phyloP scores from a whole-genome alignment of 78 protist species.

The Dictyostelium capitatum region DNA sequence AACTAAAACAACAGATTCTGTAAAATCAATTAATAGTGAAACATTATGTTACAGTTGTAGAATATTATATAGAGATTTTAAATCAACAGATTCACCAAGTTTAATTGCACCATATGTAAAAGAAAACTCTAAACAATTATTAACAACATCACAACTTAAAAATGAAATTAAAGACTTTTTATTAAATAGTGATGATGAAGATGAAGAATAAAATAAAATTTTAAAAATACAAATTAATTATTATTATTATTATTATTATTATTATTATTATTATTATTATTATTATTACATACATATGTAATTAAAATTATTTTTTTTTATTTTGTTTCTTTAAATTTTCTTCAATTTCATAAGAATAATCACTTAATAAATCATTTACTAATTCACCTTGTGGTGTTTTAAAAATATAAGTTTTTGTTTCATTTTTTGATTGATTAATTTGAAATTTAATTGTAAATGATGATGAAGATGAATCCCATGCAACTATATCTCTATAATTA shows the following conservation, averaged over 20 bases:
- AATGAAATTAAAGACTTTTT: conserved; percentile 76
- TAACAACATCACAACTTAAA: conserved; percentile 15
- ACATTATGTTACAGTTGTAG: conserved; percentile 78
- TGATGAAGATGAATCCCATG: conserved; percentile 41
- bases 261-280: no score
- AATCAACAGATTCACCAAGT: background rate
- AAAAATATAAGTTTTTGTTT: conserved; percentile 39
- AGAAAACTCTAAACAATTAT: conserved; percentile 29
- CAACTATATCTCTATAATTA: conserved; percentile 54
- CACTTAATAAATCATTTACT: conserved; percentile 49
- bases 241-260: no score
- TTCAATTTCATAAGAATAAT: conserved; percentile 66
- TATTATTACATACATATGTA: no score
- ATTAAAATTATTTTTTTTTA: no score
- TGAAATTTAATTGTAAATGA: conserved; percentile 41
- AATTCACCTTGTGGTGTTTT: conserved; percentile 63
- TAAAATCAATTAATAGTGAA: background rate
- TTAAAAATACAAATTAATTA: no score
- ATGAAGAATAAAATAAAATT: background rate
- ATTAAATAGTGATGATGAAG: conserved; percentile 32
- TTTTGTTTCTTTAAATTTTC: conserved; percentile 8
- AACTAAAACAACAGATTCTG: background rate
- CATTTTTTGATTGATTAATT: background rate
- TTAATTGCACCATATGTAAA: conserved; percentile 40
- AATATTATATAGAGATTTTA: conserved; percentile 1